These are phyloP conservation scores for Coprinopsis strossmayeri DNA, from an alignment of 768 basidiomycete genomes.

Conservation along the genomic window DNA sequence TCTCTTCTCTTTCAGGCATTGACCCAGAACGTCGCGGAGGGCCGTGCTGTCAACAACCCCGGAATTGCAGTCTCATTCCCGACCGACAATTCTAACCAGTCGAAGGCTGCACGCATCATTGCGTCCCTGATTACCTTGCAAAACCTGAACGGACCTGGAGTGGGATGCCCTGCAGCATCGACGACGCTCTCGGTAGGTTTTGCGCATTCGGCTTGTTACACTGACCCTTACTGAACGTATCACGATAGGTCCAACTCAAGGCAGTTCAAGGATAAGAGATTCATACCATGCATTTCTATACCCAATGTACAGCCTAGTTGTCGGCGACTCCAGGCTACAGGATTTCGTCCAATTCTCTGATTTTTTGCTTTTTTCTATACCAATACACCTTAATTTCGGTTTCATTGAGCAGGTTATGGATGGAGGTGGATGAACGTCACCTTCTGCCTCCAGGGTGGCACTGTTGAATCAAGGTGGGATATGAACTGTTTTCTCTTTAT, in stretches of 20 bases:
- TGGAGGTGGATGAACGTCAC: too few species aligned
- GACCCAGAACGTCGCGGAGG: slow-evolving; percentile 52
- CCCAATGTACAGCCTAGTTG: too few species aligned
- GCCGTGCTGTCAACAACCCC: slow-evolving; percentile 58
- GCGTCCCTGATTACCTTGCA: slow-evolving; percentile 61
- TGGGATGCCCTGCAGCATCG: slow-evolving; percentile 60
- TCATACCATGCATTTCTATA: not conserved
- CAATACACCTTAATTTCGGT: too few species aligned
- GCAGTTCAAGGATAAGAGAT: slow-evolving; percentile 16
- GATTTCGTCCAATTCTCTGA: too few species aligned
- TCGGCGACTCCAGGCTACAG: too few species aligned
- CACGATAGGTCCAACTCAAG: slow-evolving; percentile 21
- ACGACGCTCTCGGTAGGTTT: slow-evolving; percentile 46
- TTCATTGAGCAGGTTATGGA: too few species aligned
- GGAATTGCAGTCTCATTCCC: slow-evolving; percentile 55
- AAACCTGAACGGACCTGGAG: slow-evolving; percentile 62
- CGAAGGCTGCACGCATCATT: slow-evolving; percentile 50
- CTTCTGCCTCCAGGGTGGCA: too few species aligned
- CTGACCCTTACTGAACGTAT: too few species aligned
- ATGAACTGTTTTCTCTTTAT: too few species aligned
- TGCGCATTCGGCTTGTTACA: slow-evolving; percentile 14
- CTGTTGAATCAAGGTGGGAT: too few species aligned
- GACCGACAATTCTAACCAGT: slow-evolving; percentile 46
- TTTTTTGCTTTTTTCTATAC: too few species aligned
- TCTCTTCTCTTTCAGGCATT: slow-evolving; percentile 27